These are phyloP conservation scores for Phoma sp. DNA, from an alignment of 2,329 filamentous ascomycete species.

Conservation along the genomic window DNA sequence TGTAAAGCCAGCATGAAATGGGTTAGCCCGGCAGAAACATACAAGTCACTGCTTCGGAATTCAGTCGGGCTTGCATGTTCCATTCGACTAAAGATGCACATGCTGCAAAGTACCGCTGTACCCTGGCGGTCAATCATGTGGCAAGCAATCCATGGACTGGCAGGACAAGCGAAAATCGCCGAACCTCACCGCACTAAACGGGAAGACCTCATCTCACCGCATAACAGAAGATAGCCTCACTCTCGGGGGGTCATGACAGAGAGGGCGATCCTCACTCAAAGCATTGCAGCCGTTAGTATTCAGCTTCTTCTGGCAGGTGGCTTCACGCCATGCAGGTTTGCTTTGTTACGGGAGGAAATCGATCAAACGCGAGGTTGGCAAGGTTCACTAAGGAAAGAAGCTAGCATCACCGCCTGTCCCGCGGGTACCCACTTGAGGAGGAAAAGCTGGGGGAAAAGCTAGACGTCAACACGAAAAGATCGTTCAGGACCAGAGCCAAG, in stretches of 20 bases:
- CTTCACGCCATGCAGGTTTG: background rate
- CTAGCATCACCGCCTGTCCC: slow-evolving; percentile 21
- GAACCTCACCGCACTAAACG: slow-evolving; percentile 16
- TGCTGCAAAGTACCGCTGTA: slow-evolving; percentile 12
- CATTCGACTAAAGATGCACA: slow-evolving; percentile 13
- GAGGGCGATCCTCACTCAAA: background rate
- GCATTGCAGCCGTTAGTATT: no score
- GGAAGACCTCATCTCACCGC: slow-evolving; percentile 14
- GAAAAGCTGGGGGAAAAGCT: slow-evolving; percentile 21
- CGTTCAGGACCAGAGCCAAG: slow-evolving; percentile 5
- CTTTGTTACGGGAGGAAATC: background rate
- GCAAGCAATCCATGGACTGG: slow-evolving; percentile 12
- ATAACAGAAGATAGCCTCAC: slow-evolving; percentile 6
- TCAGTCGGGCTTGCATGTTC: slow-evolving; percentile 17
- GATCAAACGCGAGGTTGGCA: slow-evolving; percentile 1
- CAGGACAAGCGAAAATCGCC: slow-evolving; percentile 19
- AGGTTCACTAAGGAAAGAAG: slow-evolving; percentile 8
- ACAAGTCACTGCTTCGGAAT: slow-evolving; percentile 17
- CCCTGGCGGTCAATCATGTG: slow-evolving; percentile 18
- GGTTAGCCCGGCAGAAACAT: slow-evolving; percentile 15
- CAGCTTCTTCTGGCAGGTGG: background rate
- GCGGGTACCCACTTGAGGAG: slow-evolving; percentile 18
- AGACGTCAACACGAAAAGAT: slow-evolving; percentile 14
- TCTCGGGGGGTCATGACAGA: background rate
- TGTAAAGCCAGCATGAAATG: slow-evolving; percentile 5